Evolutionary conservation across 2,329 filamentous ascomycete species (phyloP).

Genomic region (Ophiostoma sp.): DNA sequence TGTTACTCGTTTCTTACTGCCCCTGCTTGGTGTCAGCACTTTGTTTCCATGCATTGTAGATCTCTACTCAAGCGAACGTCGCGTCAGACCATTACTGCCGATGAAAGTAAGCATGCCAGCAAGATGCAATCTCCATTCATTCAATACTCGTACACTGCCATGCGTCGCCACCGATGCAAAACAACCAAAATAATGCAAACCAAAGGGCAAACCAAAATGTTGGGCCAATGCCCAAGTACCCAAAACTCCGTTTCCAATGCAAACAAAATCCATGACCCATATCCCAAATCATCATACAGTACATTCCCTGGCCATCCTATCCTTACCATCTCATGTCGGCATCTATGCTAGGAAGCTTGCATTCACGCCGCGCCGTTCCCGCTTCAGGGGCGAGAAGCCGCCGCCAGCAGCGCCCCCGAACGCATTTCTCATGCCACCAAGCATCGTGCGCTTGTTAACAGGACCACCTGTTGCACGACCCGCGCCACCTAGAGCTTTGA

Average conservation of each 20-base stretch:
- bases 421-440: slow-evolving; percentile 38
- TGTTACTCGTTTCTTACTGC: too few species aligned
- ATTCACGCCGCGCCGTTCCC: slow-evolving; percentile 56
- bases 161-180: not conserved
- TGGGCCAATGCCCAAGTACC: not conserved
- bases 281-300: not conserved
- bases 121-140: not conserved
- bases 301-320: not conserved
- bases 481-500: slow-evolving; percentile 25
- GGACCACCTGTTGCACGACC: slow-evolving; percentile 30
- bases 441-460: slow-evolving; percentile 30
- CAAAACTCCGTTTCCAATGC: slow-evolving; percentile 9
- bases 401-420: slow-evolving; percentile 36
- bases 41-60: too few species aligned
- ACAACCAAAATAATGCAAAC: not conserved
- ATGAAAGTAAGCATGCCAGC: not conserved
- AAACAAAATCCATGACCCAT: not conserved
- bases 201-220: not conserved
- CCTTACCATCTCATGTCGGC: not conserved
- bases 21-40: too few species aligned
- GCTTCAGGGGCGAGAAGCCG: slow-evolving; percentile 67
- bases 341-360: slow-evolving; percentile 51
- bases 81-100: not conserved
- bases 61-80: not conserved
- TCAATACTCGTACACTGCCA: not conserved